Evolutionary conservation across 257 asterid species (phyloP).

Genomic region (Verbascum thapsus): DNA sequence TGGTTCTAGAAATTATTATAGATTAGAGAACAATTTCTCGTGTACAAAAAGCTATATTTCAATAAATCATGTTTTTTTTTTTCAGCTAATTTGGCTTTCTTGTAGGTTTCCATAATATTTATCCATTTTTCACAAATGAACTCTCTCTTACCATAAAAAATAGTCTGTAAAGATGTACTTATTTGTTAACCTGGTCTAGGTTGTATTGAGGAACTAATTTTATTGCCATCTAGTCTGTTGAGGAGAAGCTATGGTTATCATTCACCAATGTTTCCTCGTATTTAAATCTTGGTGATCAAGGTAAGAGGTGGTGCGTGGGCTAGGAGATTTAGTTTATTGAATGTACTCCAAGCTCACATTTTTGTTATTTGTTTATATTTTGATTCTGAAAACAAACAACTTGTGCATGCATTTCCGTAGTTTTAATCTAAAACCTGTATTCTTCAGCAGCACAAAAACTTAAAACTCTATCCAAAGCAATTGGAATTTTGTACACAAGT

Average conservation of each 20-base stretch:
- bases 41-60: constrained; percentile 70
- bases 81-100: constrained; percentile 33
- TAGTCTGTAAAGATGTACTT: constrained; percentile 20
- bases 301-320: constrained; percentile 29
- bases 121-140: neutral
- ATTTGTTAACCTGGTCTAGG: neutral
- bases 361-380: constrained; percentile 11
- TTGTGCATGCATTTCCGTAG: constrained; percentile 5
- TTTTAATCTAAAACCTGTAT: constrained; percentile 2
- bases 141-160: constrained; percentile 17
- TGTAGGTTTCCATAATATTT: constrained; percentile 20
- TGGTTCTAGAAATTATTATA: constrained; percentile 71
- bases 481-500: neutral
- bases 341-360: constrained; percentile 5
- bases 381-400: neutral
- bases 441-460: constrained; percentile 16
- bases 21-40: constrained; percentile 54
- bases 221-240: constrained; percentile 25
- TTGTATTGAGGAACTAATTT: neutral
- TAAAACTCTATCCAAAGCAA: neutral
- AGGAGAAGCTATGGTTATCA: constrained; percentile 29
- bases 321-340: neutral
- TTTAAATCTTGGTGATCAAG: constrained; percentile 23
- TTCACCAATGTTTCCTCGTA: constrained; percentile 24
- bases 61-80: constrained; percentile 55